phyloP scores from a whole-genome alignment of 352 stramenopile genomes.

The Phytophthora vignae region DNA sequence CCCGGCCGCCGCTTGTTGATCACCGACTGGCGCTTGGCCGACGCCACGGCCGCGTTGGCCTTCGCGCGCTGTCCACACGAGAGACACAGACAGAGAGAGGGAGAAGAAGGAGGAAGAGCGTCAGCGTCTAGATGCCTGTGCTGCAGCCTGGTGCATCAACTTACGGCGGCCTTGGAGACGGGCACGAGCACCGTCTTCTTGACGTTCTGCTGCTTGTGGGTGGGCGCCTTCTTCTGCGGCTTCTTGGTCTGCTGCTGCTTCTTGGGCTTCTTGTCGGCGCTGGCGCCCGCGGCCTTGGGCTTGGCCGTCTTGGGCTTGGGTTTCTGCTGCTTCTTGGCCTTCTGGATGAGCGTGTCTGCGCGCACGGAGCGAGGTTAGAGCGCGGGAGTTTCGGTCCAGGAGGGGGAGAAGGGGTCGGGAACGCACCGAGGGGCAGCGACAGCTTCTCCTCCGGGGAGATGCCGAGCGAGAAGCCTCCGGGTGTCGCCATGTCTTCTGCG shows the following conservation, averaged over 20 bases:
- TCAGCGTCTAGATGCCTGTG: not conserved
- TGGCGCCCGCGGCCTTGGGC: not conserved
- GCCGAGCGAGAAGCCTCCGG: conserved; percentile 49
- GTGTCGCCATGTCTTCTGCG: conserved; percentile 23
- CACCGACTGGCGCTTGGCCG: conserved; percentile 68
- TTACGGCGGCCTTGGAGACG: conserved; percentile 69
- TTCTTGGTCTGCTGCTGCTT: conserved; percentile 20
- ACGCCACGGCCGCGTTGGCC: conserved; percentile 53
- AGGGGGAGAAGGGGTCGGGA: not conserved
- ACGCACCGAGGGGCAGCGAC: conserved; percentile 55
- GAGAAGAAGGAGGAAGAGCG: not conserved
- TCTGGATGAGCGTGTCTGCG: conserved; percentile 55
- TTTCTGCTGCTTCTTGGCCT: conserved; percentile 44
- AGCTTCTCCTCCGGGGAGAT: conserved; percentile 70
- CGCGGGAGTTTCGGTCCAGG: not conserved
- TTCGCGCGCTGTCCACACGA: conserved; percentile 42
- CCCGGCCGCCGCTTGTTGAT: conserved; percentile 78
- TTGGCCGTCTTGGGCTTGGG: conserved; percentile 2
- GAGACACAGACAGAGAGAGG: not conserved
- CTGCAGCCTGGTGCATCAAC: conserved; percentile 8
- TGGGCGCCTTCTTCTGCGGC: conserved; percentile 22
- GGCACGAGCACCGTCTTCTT: conserved; percentile 80
- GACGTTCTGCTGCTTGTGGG: conserved; percentile 68
- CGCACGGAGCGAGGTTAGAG: not conserved
- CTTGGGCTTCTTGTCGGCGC: not conserved